A percentile compares a stretch with the other conserved stretches of the same genome.
phyloP scores from a whole-genome alignment of 2,329 filamentous ascomycete species.

The Trichoderma asperellum region DNA sequence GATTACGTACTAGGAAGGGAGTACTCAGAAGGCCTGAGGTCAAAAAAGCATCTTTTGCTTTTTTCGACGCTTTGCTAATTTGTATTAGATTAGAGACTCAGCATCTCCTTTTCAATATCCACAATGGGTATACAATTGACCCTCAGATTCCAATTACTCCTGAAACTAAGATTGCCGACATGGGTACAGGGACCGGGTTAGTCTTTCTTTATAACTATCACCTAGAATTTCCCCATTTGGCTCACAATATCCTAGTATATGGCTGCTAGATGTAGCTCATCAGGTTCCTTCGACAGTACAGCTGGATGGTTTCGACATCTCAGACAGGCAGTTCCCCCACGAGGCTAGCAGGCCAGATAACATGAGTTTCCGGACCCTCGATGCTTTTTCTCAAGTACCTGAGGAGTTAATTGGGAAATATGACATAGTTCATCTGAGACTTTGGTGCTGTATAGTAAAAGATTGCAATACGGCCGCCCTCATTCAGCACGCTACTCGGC shows the following conservation, averaged over 20 bases:
- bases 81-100: slow-evolving; percentile 20
- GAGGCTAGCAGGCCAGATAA: slow-evolving; percentile 7
- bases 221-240: no score
- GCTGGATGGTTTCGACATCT: slow-evolving; percentile 28
- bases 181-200: slow-evolving; percentile 26
- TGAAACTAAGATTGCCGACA: slow-evolving; percentile 24
- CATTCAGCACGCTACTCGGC: not conserved
- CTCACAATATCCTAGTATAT: not conserved
- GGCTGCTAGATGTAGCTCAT: slow-evolving; percentile 24
- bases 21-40: slow-evolving; percentile 1
- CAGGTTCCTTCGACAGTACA: slow-evolving; percentile 24
- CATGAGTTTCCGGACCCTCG: not conserved
- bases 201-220: not conserved
- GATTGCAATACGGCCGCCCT: not conserved
- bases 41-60: not conserved
- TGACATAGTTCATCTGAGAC: slow-evolving; percentile 27
- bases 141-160: slow-evolving; percentile 22
- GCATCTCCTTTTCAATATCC: slow-evolving; percentile 23
- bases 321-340: slow-evolving; percentile 19
- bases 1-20: not conserved
- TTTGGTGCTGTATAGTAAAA: slow-evolving; percentile 1
- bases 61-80: not conserved
- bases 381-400: slow-evolving; percentile 10
- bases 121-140: slow-evolving; percentile 24
- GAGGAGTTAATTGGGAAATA: slow-evolving; percentile 6